Base-by-base conservation (phyloP, 345 rosid species). In the Geranium brycei region DNA sequence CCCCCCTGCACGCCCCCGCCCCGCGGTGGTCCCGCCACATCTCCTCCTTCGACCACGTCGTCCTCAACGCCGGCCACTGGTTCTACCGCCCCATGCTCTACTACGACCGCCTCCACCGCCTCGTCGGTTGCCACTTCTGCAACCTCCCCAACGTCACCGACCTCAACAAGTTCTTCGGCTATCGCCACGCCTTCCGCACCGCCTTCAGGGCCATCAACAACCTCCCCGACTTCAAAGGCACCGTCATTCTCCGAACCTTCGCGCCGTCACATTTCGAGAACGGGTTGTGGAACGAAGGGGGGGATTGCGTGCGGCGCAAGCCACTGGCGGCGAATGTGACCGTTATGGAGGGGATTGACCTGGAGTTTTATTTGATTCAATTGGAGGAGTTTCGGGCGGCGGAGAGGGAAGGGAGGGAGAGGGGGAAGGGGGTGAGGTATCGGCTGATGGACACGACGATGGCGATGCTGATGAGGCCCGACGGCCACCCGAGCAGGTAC, bases 21-120 rank as follows among this genome's bases (percentile, higher is more conserved):
- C 75, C 65, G 57, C 62, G 63, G 8, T 91, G 97, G 97, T 73
- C 81, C 0, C 14, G 86, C 16, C 83, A 87, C 41, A 71, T 85
- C 6, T 78, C 65, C 19, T 83, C 71, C 1, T 89, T 89, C 35
- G 86, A 87, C 59, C 85, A 84, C 66, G 38, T 89, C 8, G 76
- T 92, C 75, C 55, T 89, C 68, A 81, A 80, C 0, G 76, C 85
- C 0, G 96, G 98, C n/a, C 92, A 85, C n/a, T 92, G 98, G 96
- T 89, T 89, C 76, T 87, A 18, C 68, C 86, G 95, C 0, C 83
- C 98, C 0, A 40, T 71, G 0, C 65, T 87, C 31, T 87, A 76
- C 80, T 81, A 80, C 47, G 85, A 92, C 69, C 7, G 41, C 5
- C 67, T 78, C 12, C 32, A 51, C 41, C 59, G 58, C 0, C 38